Evolutionary conservation across 768 basidiomycete species (phyloP), one percentile per base, ranked within the genome.

Genomic region (Termitomyces sp.): DNA sequence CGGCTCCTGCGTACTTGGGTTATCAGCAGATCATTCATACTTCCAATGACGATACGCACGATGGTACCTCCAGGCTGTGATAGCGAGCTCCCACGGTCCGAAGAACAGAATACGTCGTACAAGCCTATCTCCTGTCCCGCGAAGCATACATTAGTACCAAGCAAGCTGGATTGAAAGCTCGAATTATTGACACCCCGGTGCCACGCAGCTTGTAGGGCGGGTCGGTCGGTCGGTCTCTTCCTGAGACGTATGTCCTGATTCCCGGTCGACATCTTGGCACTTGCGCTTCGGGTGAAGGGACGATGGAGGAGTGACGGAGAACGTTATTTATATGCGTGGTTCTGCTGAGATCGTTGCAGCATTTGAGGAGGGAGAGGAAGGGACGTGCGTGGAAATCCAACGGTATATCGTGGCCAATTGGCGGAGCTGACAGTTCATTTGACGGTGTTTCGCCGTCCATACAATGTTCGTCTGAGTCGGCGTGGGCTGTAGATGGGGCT

Each of bases 311-410:
- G 87, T 87, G 1, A 89, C 78, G 0, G 83, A 83, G 66, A 89
- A 84, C 3, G 80, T 77, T 52, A 88, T 70, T 35, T 62, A 68
- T 4, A n/a, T n/a, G n/a, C n/a, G n/a, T n/a, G n/a, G n/a, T n/a
- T n/a, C n/a, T n/a, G n/a, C n/a, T n/a, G n/a, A 28, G 28, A 28
- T 28, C 28, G 4, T 28, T 4, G 28, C 4, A 28, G 28, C 80
- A 87, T 79, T 7, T 22, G 39, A 28, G 38, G 22, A 32, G 3
- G 36, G 7, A 57, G 12, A 39, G 32, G 49, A 7, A 64, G 65
- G 9, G 65, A 65, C 57, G 8, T 79, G 80, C 22, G 81, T 86
- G 4, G 89, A 90, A 1, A 90, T 73, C 89, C 90, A 92, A 36
- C 90, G 81, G 67, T 85, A 90, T 84, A 84, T 87, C 2, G 80